Conservation (phyloP, 768 basidiomycete genomes). For the Tricholoma sp. region DNA sequence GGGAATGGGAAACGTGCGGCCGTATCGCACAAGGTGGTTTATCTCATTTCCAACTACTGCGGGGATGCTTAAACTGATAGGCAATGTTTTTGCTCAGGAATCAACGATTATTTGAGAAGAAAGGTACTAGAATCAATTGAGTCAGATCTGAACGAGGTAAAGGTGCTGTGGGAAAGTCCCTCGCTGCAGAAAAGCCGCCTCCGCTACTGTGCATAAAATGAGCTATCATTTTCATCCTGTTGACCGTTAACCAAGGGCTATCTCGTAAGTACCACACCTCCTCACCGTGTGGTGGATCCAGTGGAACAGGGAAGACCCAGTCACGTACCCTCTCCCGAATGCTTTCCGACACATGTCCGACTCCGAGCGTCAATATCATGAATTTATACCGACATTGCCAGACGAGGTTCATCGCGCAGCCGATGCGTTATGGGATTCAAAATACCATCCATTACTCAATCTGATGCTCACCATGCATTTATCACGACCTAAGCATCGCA, state of each 20-base stretch:
- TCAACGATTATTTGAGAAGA: neutral
- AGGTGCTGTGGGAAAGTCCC: neutral
- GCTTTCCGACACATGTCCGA: neutral
- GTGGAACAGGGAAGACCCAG: neutral
- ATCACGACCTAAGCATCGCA: neutral
- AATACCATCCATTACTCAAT: neutral
- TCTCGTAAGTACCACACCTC: neutral
- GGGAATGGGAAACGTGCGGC: neutral
- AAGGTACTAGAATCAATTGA: neutral
- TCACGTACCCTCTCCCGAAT: neutral
- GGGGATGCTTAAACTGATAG: neutral
- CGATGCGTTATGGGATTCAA: neutral
- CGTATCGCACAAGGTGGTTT: neutral
- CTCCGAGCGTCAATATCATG: neutral
- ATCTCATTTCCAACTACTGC: neutral
- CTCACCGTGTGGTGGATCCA: neutral
- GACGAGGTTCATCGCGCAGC: neutral
- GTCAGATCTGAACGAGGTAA: neutral
- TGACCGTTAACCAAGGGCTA: neutral
- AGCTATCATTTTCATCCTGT: neutral
- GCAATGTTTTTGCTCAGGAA: neutral
- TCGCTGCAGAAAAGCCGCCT: neutral
- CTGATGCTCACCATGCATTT: neutral
- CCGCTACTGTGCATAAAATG: neutral
- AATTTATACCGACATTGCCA: neutral